Base-by-base conservation (phyloP, 441 rosid species). In the Pelargonium myrrhifolium region DNA sequence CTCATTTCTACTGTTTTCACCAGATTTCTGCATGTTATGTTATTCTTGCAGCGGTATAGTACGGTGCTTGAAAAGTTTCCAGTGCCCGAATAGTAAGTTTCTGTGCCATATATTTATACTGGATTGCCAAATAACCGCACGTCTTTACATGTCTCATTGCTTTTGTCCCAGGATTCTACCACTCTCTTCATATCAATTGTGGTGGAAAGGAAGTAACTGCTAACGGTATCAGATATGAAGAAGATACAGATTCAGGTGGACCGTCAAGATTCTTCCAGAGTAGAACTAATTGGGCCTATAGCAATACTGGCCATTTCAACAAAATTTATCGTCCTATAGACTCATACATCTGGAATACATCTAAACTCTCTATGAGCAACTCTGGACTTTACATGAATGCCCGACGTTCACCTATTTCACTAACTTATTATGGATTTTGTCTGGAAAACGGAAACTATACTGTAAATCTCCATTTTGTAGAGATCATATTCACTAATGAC, bases 231-330 rank as follows among this genome's bases (percentile, higher is more conserved):
- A 71, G 55, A 56, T 93, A 85, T 20, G 86, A 86, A 63, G 81
- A 81, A 65, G 97, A 92, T 76, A 21, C 24, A n/a, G 87, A 82
- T 40, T 39, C 70, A 12, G 83, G 84, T 78, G 98, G 98, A 53
- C 87, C 97, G 76, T 88, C 98, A 10, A 82, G 78, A 85, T 87
- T 70, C 74, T 75, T 68, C 76, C 4, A 18, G 45, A 72, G 77
- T 68, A 1, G 21, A 40, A 80, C 78, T 60, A 76, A 81, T 64
- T 90, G 97, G 97, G 97, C 89, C 71, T 80, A 83, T 49, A 93
- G 98, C 82, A 93, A 89, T 81, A 93, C 89, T 0, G 97, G 98
- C 62, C 85, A 86, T 83, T 93, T 93, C 85, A 81, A 86, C 96
- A 93, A 90, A 70, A 77, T 88, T 67, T 73, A 85, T 71, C 76